Base-by-base conservation (phyloP, 768 basidiomycete genomes). In the Sporobolomyces pararoseus region DNA sequence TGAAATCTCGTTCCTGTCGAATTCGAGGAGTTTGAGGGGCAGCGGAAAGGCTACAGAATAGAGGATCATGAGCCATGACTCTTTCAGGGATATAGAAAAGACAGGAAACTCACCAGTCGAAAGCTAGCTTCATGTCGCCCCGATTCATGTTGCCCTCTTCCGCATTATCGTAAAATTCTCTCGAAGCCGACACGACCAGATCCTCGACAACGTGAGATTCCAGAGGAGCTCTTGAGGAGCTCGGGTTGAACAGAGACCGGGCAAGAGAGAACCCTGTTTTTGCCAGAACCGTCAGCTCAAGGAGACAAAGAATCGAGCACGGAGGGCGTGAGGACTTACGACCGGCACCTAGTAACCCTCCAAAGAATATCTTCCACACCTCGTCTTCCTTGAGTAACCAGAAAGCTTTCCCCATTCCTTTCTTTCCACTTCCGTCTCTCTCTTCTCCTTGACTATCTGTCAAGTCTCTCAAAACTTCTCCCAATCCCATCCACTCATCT, bases 51-150 rank as follows among this genome's bases (percentile, higher is more conserved):
- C 95, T 97, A 76, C 0, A 63, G 61, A 31, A n/a, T 9, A 66
- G 17, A 14, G 39, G 25, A 14, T 16, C 53, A 74, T 51, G 27
- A 31, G 39, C 50, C 76, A 31, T 60, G 14, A 60, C n/a, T n/a
- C n/a, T n/a, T n/a, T 53, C 35, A 7, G 4, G 37, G 21, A 37
- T 58, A 17, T 34, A 16, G 9, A 5, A 5, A 9, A 35, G 32
- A 17, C 4, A 55, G 35, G 14, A 17, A 27, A 27, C 58, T 44
- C 27, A 96, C 95, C 96, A 98, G 66, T 95, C 91, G 79, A 94
- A 94, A 1, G 96, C 96, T 57, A 91, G 82, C 78, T 92, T 95
- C 94, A 99, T 97, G 60, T 95, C 91, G 6, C 95, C 94, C 44
- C 85, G 83, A 74, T 91, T 90, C 78, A 92, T 88, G 76, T 97